Evolutionary conservation across 2,329 filamentous ascomycete species (phyloP), one percentile per base, ranked within the genome.

Genomic region (Lasiodiplodia gonubiensis): DNA sequence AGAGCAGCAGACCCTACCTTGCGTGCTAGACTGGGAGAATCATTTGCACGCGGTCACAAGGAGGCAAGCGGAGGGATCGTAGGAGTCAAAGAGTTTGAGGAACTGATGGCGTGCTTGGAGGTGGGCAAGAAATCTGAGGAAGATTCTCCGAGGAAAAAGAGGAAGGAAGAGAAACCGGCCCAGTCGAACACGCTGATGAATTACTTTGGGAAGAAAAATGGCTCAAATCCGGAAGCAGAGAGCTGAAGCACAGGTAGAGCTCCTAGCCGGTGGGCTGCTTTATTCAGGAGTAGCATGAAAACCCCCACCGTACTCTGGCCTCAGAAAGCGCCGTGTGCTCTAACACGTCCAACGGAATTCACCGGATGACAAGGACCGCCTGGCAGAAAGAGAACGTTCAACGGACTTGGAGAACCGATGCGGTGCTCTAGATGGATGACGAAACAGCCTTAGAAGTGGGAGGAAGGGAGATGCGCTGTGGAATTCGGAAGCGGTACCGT

Each of bases 41-140:
- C 84, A 30, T 91, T 91, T 72, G 89, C 88, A 0, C 82, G 85
- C 64, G 89, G 89, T 0, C 89, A 91, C 70, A 89, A 88, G 68
- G 88, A 90, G 72, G 89, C 89, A 0, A 89, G 86, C 57, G 89
- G 89, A 1, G 89, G 89, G 0, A 88, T 90, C 54, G 86, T 91
- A 0, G 82, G 82, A 0, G 82, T 77, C 12, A 83, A 81, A 1
- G 87, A 89, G 68, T 91, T 91, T 74, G 88, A 90, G 69, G 88
- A 90, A 73, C 76, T 91, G 16, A 86, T 89, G 80, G 77, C 77
- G 4, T 73, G 88, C 16, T 81, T 91, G 78, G 83, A 85, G 63
- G 78, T 90, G 49, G 87, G 87, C 0, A 85, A 86, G 75, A 88
- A 86, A 73, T 72, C 77, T 14, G 73, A 76, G 30, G 73, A 70